phyloP scores from a whole-genome alignment of 768 basidiomycete species.

The Mycena vulgaris region DNA sequence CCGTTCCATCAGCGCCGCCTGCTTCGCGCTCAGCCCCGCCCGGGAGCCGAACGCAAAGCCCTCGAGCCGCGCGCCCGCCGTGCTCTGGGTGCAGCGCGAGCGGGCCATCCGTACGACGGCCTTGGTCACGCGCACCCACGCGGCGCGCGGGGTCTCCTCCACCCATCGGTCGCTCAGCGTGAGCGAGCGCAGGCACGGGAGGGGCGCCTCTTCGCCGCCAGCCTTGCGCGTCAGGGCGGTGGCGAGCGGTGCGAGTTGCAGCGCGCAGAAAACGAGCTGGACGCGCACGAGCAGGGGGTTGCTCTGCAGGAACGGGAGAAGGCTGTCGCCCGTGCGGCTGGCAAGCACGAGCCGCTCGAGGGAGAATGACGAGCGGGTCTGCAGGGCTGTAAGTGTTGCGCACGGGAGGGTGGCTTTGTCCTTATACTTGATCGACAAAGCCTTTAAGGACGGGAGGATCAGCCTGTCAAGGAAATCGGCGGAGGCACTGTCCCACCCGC shows the following conservation, averaged over 20 bases:
- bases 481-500: slow-evolving; percentile 11
- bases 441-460: slow-evolving; percentile 28
- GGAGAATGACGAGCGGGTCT: slow-evolving; percentile 30
- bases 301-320: slow-evolving; percentile 23
- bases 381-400: slow-evolving; percentile 16
- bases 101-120: slow-evolving; percentile 30
- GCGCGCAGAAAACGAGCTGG: slow-evolving; percentile 24
- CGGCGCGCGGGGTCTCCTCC: slow-evolving; percentile 9
- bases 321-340: slow-evolving; percentile 7
- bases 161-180: slow-evolving; percentile 24
- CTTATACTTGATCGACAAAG: slow-evolving; percentile 23
- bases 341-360: slow-evolving; percentile 19
- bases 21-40: slow-evolving; percentile 17
- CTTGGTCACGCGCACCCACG: slow-evolving; percentile 24
- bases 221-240: background rate
- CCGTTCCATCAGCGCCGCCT: background rate
- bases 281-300: slow-evolving; percentile 23
- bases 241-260: slow-evolving; percentile 5
- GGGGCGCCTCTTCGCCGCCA: background rate
- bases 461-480: slow-evolving; percentile 27
- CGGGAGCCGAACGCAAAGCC: slow-evolving; percentile 18
- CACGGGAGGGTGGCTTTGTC: slow-evolving; percentile 5
- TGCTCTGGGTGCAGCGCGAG: slow-evolving; percentile 4
- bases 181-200: slow-evolving; percentile 17
- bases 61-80: background rate